These are phyloP conservation scores for Annulohypoxylon maeteangense DNA, from an alignment of 495 filamentous ascomycete species.

Conservation along the genomic window DNA sequence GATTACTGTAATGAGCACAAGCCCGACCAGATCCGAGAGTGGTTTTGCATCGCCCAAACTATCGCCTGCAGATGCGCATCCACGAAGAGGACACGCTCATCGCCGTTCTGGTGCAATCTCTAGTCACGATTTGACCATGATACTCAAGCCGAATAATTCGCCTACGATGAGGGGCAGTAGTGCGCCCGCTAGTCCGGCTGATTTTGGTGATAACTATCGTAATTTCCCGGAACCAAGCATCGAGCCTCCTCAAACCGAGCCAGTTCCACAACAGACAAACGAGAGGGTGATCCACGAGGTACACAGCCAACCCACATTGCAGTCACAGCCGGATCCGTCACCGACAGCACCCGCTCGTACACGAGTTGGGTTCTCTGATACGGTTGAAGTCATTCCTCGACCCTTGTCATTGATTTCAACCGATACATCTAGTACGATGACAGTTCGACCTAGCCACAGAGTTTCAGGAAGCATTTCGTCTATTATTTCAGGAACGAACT, in stretches of 20 bases:
- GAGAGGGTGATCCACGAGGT: constrained; percentile 29
- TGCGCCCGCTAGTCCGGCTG: constrained; percentile 75
- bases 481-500: constrained; percentile 61
- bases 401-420: constrained; percentile 79
- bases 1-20: constrained; percentile 67
- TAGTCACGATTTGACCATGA: constrained; percentile 79
- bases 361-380: constrained; percentile 69
- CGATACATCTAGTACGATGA: constrained; percentile 75
- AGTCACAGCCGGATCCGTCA: constrained; percentile 47
- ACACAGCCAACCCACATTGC: constrained; percentile 23
- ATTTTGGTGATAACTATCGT: constrained; percentile 52
- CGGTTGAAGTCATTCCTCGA: constrained; percentile 74
- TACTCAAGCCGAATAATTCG: constrained; percentile 67
- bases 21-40: constrained; percentile 71
- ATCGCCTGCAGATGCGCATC: constrained; percentile 56
- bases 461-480: constrained; percentile 73
- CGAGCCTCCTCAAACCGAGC: constrained; percentile 23
- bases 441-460: constrained; percentile 69
- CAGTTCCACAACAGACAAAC: constrained; percentile 4
- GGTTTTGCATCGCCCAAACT: constrained; percentile 61
- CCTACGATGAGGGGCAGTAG: constrained; percentile 65
- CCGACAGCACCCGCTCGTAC: constrained; percentile 55
- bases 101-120: constrained; percentile 88
- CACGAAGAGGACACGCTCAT: constrained; percentile 80
- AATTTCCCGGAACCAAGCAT: constrained; percentile 46